These are phyloP conservation scores for Yarrowia alimentaria DNA, from an alignment of 805 yeast species.

Conservation along the genomic window DNA sequence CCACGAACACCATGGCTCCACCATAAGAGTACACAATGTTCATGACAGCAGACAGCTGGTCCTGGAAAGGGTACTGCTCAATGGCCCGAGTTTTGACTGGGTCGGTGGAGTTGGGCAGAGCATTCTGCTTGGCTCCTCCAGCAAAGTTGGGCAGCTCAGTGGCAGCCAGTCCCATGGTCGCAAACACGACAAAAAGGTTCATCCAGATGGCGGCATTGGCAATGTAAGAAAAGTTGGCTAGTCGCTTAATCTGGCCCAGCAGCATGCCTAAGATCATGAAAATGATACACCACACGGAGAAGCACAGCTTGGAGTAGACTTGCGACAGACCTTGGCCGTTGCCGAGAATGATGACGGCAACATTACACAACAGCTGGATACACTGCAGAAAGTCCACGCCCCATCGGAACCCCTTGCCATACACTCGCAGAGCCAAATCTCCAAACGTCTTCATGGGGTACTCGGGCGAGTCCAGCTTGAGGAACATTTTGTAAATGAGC, in stretches of 20 bases:
- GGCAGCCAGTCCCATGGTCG: conserved; percentile 45
- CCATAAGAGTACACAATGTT: conserved; percentile 50
- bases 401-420: conserved; percentile 39
- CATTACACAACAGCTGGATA: conserved; percentile 44
- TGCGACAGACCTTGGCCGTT: conserved; percentile 46
- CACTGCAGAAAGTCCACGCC: conserved; percentile 42
- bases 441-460: conserved; percentile 46
- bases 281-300: conserved; percentile 43
- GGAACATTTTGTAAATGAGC: conserved; percentile 40
- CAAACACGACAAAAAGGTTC: conserved; percentile 44
- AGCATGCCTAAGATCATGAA: conserved; percentile 45
- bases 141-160: conserved; percentile 39
- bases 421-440: conserved; percentile 43
- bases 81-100: conserved; percentile 28
- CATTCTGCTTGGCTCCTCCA: conserved; percentile 21
- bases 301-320: conserved; percentile 39
- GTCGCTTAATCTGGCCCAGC: conserved; percentile 43
- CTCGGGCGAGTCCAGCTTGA: conserved; percentile 43
- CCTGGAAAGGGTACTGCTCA: conserved; percentile 12
- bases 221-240: conserved; percentile 42
- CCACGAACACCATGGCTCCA: conserved; percentile 48
- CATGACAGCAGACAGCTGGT: conserved; percentile 35
- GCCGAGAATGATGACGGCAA: conserved; percentile 43
- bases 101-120: conserved; percentile 19
- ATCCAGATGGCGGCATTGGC: conserved; percentile 47